Base-by-base conservation (phyloP, 495 filamentous ascomycete genomes). In the Hypoxylon perforatum region DNA sequence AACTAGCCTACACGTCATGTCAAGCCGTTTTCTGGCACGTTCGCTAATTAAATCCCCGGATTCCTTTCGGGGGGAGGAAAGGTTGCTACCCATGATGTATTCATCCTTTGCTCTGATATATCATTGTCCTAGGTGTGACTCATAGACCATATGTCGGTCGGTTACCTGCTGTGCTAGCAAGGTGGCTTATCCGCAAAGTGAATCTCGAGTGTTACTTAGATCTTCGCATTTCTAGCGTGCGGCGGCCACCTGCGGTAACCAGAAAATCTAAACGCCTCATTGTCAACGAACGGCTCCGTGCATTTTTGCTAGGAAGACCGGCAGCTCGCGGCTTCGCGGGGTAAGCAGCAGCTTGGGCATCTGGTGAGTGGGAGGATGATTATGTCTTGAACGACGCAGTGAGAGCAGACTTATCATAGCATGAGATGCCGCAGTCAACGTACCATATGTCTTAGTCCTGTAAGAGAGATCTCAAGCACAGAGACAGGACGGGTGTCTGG, bases 151-250 rank as follows among this genome's bases (percentile, higher is more conserved):
- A 17, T 46, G 22, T 25, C 44, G 56, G 28, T 22, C 38, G 14
- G 15, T 44, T 41, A 41, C 38, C 14, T 15, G 38, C 38, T n/a
- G 42, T 42, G 8, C 39, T 33, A 33, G 7, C 30, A 21, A 22
- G 21, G 12, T 44, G 7, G 23, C 18, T 2, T 44, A 53, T 36
- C 57, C 45, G 46, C 21, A 58, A 48, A 54, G 47, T 11, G 35
- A 62, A 58, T 67, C 64, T 62, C 17, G 18, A 44, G 53, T 62
- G 33, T 39, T 8, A 46, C 64, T 25, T 14, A 63, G 58, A 68
- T 63, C 54, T 56, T 3, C 15, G 10, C 18, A 39, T 9, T 7
- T 14, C 2, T 22, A 45, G 2, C 2, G n/a, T 14, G 7, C 1
- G 30, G n/a, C 65, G 65, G 65, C 30, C 65, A 42, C 39, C 55